These are phyloP conservation scores for Emmonsia crescens DNA, from an alignment of 2,329 filamentous ascomycete species.

Conservation along the genomic window DNA sequence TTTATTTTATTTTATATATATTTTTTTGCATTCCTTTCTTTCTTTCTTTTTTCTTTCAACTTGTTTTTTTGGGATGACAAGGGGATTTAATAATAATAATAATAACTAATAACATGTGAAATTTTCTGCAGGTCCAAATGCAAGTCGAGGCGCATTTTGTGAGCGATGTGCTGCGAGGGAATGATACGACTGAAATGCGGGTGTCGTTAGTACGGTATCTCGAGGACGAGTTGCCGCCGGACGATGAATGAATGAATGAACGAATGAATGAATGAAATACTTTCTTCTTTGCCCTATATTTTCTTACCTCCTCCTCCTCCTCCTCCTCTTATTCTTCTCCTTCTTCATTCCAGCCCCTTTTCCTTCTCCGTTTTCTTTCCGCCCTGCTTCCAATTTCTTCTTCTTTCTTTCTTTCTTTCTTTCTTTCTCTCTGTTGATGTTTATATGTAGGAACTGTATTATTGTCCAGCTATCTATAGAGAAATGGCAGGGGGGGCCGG, in stretches of 20 bases:
- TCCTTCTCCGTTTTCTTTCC: too few relatives aligned
- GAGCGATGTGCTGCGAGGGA: conserved; percentile 81
- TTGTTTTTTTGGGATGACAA: conserved; percentile 4
- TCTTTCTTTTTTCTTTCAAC: background rate
- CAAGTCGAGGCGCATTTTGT: conserved; percentile 96
- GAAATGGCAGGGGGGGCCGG: background rate
- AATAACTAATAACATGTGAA: conserved; percentile 5
- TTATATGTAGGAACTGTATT: too few relatives aligned
- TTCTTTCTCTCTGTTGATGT: background rate
- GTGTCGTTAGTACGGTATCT: conserved; percentile 87
- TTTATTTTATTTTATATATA: background rate
- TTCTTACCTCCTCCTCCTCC: background rate
- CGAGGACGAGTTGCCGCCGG: conserved; percentile 91
- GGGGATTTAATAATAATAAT: background rate
- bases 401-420: conserved; percentile 4
- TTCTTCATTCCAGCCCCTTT: conserved; percentile 8
- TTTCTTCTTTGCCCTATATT: background rate
- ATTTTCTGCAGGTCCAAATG: conserved; percentile 63
- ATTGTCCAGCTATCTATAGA: background rate
- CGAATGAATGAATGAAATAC: background rate
- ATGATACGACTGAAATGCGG: conserved; percentile 95
- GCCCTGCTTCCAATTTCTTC: too few relatives aligned
- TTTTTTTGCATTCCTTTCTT: background rate
- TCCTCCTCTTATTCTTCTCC: background rate
- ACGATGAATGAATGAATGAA: conserved; percentile 61